Base-by-base conservation (phyloP, 768 basidiomycete genomes). In the Naganishia randhawae region DNA sequence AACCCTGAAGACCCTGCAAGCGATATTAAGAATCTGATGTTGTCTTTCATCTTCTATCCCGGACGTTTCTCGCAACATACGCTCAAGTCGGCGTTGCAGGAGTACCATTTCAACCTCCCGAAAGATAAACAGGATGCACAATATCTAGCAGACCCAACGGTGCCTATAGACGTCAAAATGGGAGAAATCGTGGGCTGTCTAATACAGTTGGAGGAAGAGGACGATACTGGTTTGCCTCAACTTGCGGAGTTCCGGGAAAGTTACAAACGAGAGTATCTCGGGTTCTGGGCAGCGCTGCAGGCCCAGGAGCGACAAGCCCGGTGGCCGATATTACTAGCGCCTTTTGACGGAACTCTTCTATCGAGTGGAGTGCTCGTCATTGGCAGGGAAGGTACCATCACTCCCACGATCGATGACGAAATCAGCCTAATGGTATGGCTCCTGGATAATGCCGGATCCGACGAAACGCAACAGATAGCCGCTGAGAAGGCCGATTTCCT, bases 191-290 rank as follows among this genome's bases (percentile, higher is more conserved):
- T 98, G 31, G 95, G 92, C 0, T 90, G 89, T 74, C 89, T 89
- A 0, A 88, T 97, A 57, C 84, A 83, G 65, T 82, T 94, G 39
- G 84, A 86, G 71, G 84, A 84, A 48, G 88, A 90, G 74, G 83
- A 87, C 0, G 86, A 88, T 69, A 92, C 90, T 2, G 92, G 92
- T 17, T 88, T 88, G 41, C 83, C 86, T 52, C 87, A 89, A 71
- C 84, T 91, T 75, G 85, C 86, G 51, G 87, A 86, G 50, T 92
- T 91, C 76, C 89, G 90, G 86, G 88, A 85, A 72, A 87, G 88
- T 0, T 80, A 96, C 73, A 93, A 91, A 78, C 82, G 90, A 52
- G 93, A 97, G 73, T 98, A 95, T 94, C 90, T 97, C 75, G 92
- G 94, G 3, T 94, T 97, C 74, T 87, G 94, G 69, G 89, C 93